Evolutionary conservation across 2,329 filamentous ascomycete genomes (phyloP), one percentile per base, ranked within the genome.

Genomic region (Phyllosticta citribraziliensis): DNA sequence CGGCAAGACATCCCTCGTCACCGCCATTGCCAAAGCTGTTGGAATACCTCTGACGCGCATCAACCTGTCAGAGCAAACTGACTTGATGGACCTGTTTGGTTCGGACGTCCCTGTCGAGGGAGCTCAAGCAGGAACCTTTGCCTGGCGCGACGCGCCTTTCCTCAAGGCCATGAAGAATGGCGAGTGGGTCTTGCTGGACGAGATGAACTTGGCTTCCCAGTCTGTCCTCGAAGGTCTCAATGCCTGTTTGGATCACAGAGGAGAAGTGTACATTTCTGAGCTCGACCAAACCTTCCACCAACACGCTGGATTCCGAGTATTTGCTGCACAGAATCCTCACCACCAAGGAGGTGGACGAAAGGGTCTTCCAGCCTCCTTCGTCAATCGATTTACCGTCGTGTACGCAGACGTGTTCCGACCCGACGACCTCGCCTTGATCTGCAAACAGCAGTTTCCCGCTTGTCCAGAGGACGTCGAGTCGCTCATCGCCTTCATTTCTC

Each of bases 171-270:
- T 99, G 93, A 94, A 97, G 71, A 88, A 85, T 62, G 94, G 94
- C 27, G 89, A 96, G 67, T 99, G 94, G 94, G 94, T 99, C 11
- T 79, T 99, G 27, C 81, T 99, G 0, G 94, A 99, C 70, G 94
- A 99, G 78, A 99, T 99, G 94, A 99, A 99, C 69, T 77, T 99
- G 65, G 94, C 95, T 1, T 97, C 93, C 0, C 94, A 99, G 72
- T 96, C 93, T 4, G 92, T 99, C 1, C 82, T 99, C 1, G 94
- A 99, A 76, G 95, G 94, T 64, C 79, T 99, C 33, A 99, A 99
- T 67, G 93, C 94, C 22, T 97, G 94, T 76, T 82, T 99, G 30
- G 94, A 99, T 73, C 95, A 99, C 72, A 86, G 95, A 74, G 93
- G 94, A 62, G 90, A 97, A 73, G 90, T 96, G 0, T 99, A 97